Evolutionary conservation across 305 asterid species (phyloP).

Genomic region (Fraxinus nigra): DNA sequence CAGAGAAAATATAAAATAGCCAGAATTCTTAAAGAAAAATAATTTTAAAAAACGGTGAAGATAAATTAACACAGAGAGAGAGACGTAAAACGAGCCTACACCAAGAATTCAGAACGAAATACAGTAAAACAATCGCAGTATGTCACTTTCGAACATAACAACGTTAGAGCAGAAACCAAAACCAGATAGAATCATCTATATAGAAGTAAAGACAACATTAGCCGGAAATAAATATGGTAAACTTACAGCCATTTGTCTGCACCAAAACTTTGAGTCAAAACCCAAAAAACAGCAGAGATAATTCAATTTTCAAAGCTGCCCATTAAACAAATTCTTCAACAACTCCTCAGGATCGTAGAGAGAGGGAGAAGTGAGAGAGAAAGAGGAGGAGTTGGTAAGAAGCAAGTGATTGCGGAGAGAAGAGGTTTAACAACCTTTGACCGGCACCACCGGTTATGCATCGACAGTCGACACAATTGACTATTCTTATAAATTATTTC

Average conservation of each 20-base stretch:
- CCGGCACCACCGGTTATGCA: conserved; percentile 13
- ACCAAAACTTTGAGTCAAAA: conserved; percentile 22
- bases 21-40: not conserved
- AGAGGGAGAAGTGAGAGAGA: conserved; percentile 13
- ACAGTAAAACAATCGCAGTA: not conserved
- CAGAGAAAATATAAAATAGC: not conserved
- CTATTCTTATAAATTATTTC: conserved; percentile 1
- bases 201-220: not conserved
- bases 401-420: not conserved
- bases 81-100: not conserved
- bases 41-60: not conserved
- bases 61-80: not conserved
- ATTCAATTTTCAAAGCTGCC: not conserved
- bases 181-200: not conserved
- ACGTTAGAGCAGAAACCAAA: not conserved
- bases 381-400: not conserved
- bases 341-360: not conserved
- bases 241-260: conserved; percentile 51
- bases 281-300: conserved; percentile 23
- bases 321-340: not conserved
- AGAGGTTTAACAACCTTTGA: conserved; percentile 31
- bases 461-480: conserved; percentile 18
- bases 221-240: not conserved
- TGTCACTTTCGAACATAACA: not conserved
- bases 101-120: not conserved